A percentile compares a stretch with the other conserved stretches of the same genome.
phyloP scores from a whole-genome alignment of 495 filamentous ascomycete genomes.

The Physcia stellaris region DNA sequence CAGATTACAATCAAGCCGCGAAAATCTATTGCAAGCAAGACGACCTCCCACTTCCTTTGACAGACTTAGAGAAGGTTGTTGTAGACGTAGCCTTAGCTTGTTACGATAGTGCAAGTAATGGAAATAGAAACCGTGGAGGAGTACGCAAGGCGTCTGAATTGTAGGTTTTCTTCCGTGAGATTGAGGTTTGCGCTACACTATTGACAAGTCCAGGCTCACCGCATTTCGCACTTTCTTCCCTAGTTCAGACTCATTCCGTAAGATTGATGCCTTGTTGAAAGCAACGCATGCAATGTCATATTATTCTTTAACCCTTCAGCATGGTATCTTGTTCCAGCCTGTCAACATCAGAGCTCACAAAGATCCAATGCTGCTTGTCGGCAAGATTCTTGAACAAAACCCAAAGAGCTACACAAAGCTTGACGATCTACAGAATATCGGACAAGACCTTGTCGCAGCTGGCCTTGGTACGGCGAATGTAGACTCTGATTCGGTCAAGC shows the following conservation, averaged over 20 bases:
- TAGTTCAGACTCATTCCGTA: slow-evolving; percentile 37
- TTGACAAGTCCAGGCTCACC: slow-evolving; percentile 57
- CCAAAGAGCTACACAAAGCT: slow-evolving; percentile 70
- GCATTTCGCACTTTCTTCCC: slow-evolving; percentile 53
- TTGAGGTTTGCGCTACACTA: no score
- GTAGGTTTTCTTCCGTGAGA: slow-evolving; percentile 32
- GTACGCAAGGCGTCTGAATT: slow-evolving; percentile 76
- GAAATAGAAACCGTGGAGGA: slow-evolving; percentile 68
- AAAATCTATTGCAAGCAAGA: slow-evolving; percentile 49
- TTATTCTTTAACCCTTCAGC: slow-evolving; percentile 79
- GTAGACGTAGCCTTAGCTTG: slow-evolving; percentile 53
- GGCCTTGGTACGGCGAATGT: slow-evolving; percentile 32
- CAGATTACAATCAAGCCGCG: slow-evolving; percentile 53
- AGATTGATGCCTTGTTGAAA: slow-evolving; percentile 54
- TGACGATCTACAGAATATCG: slow-evolving; percentile 71
- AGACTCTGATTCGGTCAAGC: slow-evolving; percentile 14
- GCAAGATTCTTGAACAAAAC: slow-evolving; percentile 82
- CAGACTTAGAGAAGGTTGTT: slow-evolving; percentile 49
- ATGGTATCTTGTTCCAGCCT: slow-evolving; percentile 83
- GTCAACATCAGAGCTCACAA: slow-evolving; percentile 75
- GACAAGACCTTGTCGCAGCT: slow-evolving; percentile 58
- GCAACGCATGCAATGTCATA: slow-evolving; percentile 80
- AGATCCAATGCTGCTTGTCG: slow-evolving; percentile 73
- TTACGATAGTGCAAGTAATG: slow-evolving; percentile 86
- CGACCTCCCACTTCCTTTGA: slow-evolving; percentile 31